Base-by-base conservation (phyloP, 179 eudicot species). In the Drosera spatulata region DNA sequence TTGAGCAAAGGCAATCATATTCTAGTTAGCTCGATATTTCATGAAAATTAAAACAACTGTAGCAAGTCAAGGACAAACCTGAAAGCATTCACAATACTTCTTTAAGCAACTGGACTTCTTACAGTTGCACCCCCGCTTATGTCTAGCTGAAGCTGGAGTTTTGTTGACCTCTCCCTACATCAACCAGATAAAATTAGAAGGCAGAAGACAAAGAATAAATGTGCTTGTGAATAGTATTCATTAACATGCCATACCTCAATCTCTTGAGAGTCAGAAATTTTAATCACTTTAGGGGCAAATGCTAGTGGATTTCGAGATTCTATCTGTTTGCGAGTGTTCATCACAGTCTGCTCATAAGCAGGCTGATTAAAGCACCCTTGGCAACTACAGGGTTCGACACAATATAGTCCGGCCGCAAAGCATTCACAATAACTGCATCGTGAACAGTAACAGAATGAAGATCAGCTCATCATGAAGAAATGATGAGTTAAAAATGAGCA, bases 281-380 rank as follows among this genome's bases (percentile, higher is more conserved):
- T 66, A 57, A 88, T 74, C 55, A 91, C 98, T 84, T 88, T 91
- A 41, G 98, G 98, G 75, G 98, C 98, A 73, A 91, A 91, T 51
- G 98, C 98, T 75, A 91, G 96, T 11, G 98, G 98, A 68, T 88
- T 91, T 65, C 98, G 90, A 47, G 95, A 80, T 76, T 88, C 96
- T 61, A 91, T 91, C 75, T 82, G 95, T 63, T 80, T 83, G 65
- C 97, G 94, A 64, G 94, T 84, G 68, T 80, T 84, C 62, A 91
- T 82, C 56, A 91, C 97, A 42, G 79, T 88, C 13, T 79, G 87
- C 74, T 88, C 96, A 53, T 85, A 82, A 70, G 75, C 66, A 67
- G 97, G 96, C 75, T 85, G 85, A 70, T 91, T 91, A 73, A 88
- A 85, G 76, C 97, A 91, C 41, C 79, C 87, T 66, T 75, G 84